Evolutionary conservation across 768 basidiomycete genomes (phyloP), one percentile per base, ranked within the genome.

Genomic region (Amanita subjunquillea): DNA sequence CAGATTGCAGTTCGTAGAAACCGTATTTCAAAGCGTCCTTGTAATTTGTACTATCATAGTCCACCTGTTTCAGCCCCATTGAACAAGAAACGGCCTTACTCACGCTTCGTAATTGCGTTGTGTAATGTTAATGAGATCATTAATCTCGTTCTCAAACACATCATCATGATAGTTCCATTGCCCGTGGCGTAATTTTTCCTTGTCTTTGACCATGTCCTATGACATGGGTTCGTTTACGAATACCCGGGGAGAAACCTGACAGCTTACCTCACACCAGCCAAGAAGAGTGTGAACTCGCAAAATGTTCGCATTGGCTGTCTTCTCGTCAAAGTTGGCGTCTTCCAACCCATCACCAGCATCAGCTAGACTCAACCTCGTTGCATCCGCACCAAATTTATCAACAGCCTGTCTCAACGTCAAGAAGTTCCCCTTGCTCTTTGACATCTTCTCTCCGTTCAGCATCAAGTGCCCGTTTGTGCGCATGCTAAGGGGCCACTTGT

Each of bases 291-390:
- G 87, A 56, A 99, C 72, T 48, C 96, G 79, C 64, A 98, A 67
- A 63, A 99, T 98, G 56, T 91, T 92, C 9, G 96, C 93, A 64
- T 98, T 99, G 15, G 96, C 96, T 4, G 87, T 89, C 72, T 92
- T 89, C 76, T 98, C 95, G 64, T 99, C 96, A 61, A 98, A 99
- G 74, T 99, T 99, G 42, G 95, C 95, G 68, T 99, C 96, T 67
- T 96, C 94, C 59, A 97, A 78, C 48, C 93, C 91, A 65, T 99
- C 96, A 12, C 96, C 96, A 25, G 93, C 92, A 71, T 98, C 95
- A 23, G 96, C 96, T 67, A 99, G 75, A 17, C 83, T 78, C 71
- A 99, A 69, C 51, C 96, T 77, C 61, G 87, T 94, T 30, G 94
- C 91, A 65, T 98, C 96, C 34, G 96, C 93, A 54, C 96, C 96